phyloP scores from a whole-genome alignment of 257 asterid species.

The Asclepias syriaca region DNA sequence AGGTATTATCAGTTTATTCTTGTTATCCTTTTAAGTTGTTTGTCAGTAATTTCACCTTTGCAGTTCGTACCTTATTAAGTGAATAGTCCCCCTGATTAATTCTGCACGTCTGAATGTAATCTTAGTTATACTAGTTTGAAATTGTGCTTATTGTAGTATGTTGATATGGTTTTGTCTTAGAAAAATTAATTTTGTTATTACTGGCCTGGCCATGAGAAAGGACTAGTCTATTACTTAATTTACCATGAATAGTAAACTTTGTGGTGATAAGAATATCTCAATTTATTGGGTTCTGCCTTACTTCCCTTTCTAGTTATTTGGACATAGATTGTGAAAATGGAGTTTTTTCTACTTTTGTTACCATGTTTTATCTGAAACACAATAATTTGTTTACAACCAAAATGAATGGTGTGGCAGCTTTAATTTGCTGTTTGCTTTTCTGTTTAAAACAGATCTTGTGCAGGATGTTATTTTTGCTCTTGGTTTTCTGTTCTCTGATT shows the following conservation, averaged over 20 bases:
- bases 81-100: neutral
- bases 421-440: neutral
- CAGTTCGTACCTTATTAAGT: neutral
- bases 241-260: too few species aligned
- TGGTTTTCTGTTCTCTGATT: conserved; percentile 2
- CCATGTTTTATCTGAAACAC: neutral
- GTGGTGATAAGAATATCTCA: too few species aligned
- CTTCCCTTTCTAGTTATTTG: too few species aligned
- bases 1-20: conserved; percentile 37
- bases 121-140: neutral
- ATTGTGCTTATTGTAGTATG: too few species aligned
- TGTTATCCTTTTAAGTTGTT: neutral
- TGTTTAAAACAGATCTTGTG: neutral
- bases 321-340: too few species aligned
- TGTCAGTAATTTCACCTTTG: neutral
- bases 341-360: neutral
- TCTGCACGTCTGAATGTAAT: neutral
- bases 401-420: neutral
- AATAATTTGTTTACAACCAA: neutral
- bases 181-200: too few species aligned
- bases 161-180: too few species aligned
- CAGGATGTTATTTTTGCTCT: conserved; percentile 4
- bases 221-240: too few species aligned
- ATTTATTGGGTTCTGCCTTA: too few species aligned
- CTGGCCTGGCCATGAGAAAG: too few species aligned